phyloP scores from a whole-genome alignment of 2,329 filamentous ascomycete species.

The Paecilomyces niveus region DNA sequence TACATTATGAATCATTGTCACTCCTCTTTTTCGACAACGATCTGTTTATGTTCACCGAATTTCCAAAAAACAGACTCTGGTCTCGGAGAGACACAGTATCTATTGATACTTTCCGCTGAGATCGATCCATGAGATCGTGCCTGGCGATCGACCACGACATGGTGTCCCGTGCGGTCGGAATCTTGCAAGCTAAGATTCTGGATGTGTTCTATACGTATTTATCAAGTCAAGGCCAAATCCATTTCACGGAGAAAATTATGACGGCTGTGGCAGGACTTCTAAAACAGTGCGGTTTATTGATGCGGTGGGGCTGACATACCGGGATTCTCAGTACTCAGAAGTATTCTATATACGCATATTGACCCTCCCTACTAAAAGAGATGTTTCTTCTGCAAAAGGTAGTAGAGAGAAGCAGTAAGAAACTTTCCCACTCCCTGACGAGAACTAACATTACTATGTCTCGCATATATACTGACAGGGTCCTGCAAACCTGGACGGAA shows the following conservation, averaged over 20 bases:
- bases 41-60: neutral
- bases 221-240: neutral
- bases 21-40: neutral
- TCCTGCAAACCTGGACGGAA: too few relatives aligned
- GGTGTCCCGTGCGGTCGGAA: neutral
- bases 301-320: too few relatives aligned
- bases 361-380: too few relatives aligned
- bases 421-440: too few relatives aligned
- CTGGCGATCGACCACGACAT: neutral
- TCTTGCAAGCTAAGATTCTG: neutral
- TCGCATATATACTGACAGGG: too few relatives aligned
- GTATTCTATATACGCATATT: too few relatives aligned
- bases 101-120: neutral
- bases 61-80: neutral
- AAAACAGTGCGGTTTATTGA: too few relatives aligned
- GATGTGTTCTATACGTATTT: neutral
- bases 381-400: too few relatives aligned
- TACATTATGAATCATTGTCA: neutral
- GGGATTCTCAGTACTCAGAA: too few relatives aligned
- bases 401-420: too few relatives aligned
- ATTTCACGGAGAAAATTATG: neutral
- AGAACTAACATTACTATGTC: too few relatives aligned
- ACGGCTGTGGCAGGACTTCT: too few relatives aligned
- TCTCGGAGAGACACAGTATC: neutral
- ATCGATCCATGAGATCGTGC: neutral